Base-by-base conservation (phyloP, 2,329 filamentous ascomycete genomes). In the Apiospora koreana region DNA sequence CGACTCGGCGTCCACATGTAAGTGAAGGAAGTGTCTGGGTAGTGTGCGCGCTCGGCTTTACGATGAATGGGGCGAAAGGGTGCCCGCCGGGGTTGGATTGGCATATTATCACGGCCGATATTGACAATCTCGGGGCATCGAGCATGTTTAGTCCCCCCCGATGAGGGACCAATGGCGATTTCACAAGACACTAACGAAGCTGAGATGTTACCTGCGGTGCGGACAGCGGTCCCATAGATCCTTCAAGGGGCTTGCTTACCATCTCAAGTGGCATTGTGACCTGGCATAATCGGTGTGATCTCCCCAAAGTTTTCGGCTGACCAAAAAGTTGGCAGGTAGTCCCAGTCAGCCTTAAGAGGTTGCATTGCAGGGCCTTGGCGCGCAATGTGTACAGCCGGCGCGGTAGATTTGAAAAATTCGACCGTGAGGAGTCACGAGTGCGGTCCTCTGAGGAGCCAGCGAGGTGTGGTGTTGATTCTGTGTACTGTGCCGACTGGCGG, bases 251-350 rank as follows among this genome's bases (percentile, higher is more conserved):
- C 54, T 38, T 62, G 54, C 54, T 62, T 62, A 62, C 54, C 54
- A 62, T 62, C 54, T 62, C 28, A 23, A 7, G 28, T 62, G 54
- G 54, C 50, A 35, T 46, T 31, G 25, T 31, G 65, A 7, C 18
- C 18, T 21, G 65, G 65, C 42, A 35, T 46, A 31, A 14, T 46
- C 45, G 18, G 42, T 46, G 25, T 38, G 65, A 43, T 67, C 65
- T 67, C 35, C 35, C 31, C 31, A 35, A 46, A 43, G 31, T 67
- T 46, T 12, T 62, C 31, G 54, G 54, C 28, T 38, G 54, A 62
- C 10, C 7, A 35, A 62, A 67, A 67, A 46, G 65, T 67, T 67
- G 65, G 65, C 65, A 66, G 65, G 65, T 23, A 46, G 65, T 23
- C 23, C 65, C 43, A 31, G 41, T 46, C 65, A 67, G 65, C 65